Percentiles rank a stretch among this genome's conserved stretches.
Conservation (phyloP, 345 rosid species). For the Sonneratia alba region DNA sequence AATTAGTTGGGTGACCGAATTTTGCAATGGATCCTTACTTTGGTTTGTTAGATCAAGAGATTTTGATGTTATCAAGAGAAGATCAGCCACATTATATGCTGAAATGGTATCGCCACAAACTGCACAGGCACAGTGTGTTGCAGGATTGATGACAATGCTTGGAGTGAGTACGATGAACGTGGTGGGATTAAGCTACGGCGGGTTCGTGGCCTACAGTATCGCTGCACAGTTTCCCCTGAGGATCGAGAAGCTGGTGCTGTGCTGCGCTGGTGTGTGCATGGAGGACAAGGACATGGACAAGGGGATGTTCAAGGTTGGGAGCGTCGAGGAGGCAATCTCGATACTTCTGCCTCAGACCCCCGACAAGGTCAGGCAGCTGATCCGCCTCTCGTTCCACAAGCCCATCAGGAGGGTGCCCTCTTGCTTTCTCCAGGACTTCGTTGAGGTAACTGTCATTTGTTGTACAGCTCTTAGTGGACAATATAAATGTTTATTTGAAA, state of each 20-base stretch:
- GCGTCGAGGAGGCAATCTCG: slow-evolving; percentile 42
- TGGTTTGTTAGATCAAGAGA: neutral
- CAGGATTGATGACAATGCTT: slow-evolving; percentile 37
- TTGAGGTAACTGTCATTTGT: slow-evolving; percentile 16
- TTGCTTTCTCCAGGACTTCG: slow-evolving; percentile 69
- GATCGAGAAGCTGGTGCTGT: slow-evolving; percentile 49
- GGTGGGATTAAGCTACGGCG: slow-evolving; percentile 79
- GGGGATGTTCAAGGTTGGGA: slow-evolving; percentile 56
- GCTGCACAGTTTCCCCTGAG: slow-evolving; percentile 68
- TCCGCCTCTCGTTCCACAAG: slow-evolving; percentile 46
- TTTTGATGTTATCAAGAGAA: neutral
- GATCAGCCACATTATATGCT: too few relatives aligned
- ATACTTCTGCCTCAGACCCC: slow-evolving; percentile 62
- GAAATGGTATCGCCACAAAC: neutral
- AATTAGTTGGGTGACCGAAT: neutral
- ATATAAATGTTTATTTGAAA: neutral
- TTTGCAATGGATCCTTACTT: neutral
- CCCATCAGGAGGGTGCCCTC: slow-evolving; percentile 48
- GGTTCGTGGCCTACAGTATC: slow-evolving; percentile 70
- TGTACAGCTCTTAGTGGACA: neutral
- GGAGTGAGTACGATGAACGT: slow-evolving; percentile 36
- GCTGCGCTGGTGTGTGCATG: slow-evolving; percentile 73
- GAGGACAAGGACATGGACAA: slow-evolving; percentile 74
- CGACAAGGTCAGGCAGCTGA: slow-evolving; percentile 37
- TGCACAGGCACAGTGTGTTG: slow-evolving; percentile 52